Evolutionary conservation across 2,329 filamentous ascomycete species (phyloP).

Genomic region (Raffaelea deltoideospora): DNA sequence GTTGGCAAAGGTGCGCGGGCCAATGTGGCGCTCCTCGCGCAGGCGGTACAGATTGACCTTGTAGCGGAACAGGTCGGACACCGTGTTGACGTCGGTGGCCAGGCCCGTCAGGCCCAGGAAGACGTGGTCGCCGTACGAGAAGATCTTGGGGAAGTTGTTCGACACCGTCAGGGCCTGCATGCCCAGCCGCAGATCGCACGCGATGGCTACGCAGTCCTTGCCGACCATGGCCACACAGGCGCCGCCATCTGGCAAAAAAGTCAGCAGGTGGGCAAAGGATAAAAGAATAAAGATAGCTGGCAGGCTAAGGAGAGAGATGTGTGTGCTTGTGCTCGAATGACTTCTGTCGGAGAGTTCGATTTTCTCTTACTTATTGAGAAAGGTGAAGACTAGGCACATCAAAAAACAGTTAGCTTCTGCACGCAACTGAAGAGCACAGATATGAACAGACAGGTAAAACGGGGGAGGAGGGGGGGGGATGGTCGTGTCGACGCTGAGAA

Average conservation of each 20-base stretch:
- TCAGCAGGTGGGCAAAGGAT: no score
- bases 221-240: conserved; percentile 98
- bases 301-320: no score
- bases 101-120: conserved; percentile 94
- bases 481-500: no score
- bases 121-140: conserved; percentile 77
- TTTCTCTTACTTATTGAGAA: conserved; percentile 76
- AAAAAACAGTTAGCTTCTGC: no score
- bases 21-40: conserved; percentile 93
- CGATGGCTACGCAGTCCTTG: conserved; percentile 99
- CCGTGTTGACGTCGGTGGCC: conserved; percentile 87
- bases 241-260: conserved; percentile 49
- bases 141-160: conserved; percentile 99
- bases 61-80: conserved; percentile 95
- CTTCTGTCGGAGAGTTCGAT: no score
- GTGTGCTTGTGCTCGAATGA: conserved; percentile 3
- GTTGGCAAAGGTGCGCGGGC: conserved; percentile 90
- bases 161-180: conserved; percentile 93
- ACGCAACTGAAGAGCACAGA: no score
- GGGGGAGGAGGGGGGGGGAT: no score
- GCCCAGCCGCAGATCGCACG: conserved; percentile 94
- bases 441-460: no score
- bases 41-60: conserved; percentile 99
- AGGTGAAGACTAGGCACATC: conserved; percentile 68
- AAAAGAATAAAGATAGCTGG: no score